Conservation (phyloP, 164 flowering plant species). For the Houttuynia cordata region DNA sequence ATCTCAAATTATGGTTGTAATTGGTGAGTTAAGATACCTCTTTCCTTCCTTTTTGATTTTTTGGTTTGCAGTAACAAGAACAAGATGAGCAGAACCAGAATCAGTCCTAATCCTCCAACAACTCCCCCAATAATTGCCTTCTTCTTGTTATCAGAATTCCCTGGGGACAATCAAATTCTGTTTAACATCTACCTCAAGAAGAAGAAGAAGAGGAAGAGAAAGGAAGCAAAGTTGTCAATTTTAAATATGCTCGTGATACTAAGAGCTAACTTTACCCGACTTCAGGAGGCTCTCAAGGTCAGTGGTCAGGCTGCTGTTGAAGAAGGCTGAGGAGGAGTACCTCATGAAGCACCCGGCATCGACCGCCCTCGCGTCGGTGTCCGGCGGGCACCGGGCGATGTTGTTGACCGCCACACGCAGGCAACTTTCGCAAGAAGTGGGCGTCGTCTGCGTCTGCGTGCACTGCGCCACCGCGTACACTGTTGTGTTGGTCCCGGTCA, state of each 20-base stretch:
- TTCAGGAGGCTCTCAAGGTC: constrained; percentile 25
- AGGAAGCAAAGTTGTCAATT: too few relatives aligned
- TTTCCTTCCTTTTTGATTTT: background rate
- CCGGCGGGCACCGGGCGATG: constrained; percentile 28
- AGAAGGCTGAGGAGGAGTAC: constrained; percentile 38
- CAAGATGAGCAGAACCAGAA: constrained; percentile 8
- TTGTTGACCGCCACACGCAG: constrained; percentile 27
- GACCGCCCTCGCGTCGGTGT: constrained; percentile 31
- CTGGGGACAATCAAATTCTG: background rate
- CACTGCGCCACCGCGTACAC: constrained; percentile 52
- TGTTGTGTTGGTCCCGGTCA: background rate
- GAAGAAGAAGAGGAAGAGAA: too few relatives aligned
- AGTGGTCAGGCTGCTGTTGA: constrained; percentile 26
- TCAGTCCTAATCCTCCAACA: constrained; percentile 26
- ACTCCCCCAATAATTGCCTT: constrained; percentile 28
- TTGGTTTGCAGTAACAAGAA: constrained; percentile 4
- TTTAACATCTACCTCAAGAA: too few relatives aligned
- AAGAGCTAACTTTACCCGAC: constrained; percentile 12
- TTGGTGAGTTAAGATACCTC: background rate
- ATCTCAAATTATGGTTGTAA: background rate
- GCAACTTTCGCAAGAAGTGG: constrained; percentile 36
- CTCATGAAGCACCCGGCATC: constrained; percentile 56
- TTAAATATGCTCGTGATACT: too few relatives aligned
- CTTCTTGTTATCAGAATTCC: constrained; percentile 14
- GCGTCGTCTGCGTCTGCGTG: constrained; percentile 21